phyloP scores from a whole-genome alignment of 768 basidiomycete species.

The Lentinula detonsa region DNA sequence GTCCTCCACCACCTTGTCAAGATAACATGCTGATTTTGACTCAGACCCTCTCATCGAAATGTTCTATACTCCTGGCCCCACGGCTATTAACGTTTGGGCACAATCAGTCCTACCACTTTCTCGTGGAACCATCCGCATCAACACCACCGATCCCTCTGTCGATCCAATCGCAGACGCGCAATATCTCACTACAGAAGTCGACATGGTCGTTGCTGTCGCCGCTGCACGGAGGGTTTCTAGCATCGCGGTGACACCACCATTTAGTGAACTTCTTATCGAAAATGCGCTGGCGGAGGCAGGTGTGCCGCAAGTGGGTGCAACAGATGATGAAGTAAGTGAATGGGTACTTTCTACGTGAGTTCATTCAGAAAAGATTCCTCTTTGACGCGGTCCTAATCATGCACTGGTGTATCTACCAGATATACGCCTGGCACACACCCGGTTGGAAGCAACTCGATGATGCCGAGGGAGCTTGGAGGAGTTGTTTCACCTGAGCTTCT shows the following conservation, averaged over 20 bases:
- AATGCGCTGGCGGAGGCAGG: constrained; percentile 6
- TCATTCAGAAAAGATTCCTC: neutral
- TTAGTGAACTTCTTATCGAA: constrained; percentile 9
- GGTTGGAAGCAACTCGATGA: constrained; percentile 13
- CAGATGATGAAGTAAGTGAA: constrained; percentile 8
- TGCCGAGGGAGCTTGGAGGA: constrained; percentile 12
- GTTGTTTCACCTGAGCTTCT: constrained; percentile 11
- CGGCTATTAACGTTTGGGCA: constrained; percentile 4
- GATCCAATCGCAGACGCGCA: constrained; percentile 8
- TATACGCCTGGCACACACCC: constrained; percentile 13
- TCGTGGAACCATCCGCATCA: constrained; percentile 12
- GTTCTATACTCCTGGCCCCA: constrained; percentile 8
- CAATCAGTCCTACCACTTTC: constrained; percentile 12
- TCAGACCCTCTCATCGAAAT: constrained; percentile 12
- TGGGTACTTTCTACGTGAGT: constrained; percentile 9
- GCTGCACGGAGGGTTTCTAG: constrained; percentile 10
- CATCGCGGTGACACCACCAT: constrained; percentile 10
- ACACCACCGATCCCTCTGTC: constrained; percentile 9
- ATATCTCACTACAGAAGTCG: constrained; percentile 10
- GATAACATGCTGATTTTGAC: neutral
- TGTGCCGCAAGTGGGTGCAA: constrained; percentile 7
- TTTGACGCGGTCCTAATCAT: neutral
- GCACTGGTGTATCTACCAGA: neutral
- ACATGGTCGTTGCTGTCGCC: constrained; percentile 7
- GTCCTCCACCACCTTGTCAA: neutral